Percentiles rank a stretch among this genome's conserved stretches.
phyloP scores from a whole-genome alignment of 139 green algal genomes.

The Limnomonas spitsbergensis region DNA sequence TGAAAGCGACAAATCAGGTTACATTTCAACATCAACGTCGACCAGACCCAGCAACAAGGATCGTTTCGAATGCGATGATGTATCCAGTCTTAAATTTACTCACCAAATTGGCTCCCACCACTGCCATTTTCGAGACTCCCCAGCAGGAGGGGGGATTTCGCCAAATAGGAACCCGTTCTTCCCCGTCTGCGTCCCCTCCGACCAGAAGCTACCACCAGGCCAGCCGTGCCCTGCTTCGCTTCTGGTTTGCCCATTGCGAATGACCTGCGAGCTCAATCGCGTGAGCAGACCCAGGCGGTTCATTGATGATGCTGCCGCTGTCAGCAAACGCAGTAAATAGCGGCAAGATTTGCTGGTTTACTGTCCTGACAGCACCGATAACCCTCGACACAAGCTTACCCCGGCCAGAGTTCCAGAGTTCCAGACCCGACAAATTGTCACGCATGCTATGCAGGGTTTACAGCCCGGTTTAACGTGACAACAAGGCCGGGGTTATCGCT shows the following conservation, averaged over 20 bases:
- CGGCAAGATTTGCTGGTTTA: too few species aligned
- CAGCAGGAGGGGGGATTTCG: constrained; percentile 71
- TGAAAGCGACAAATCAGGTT: constrained; percentile 7
- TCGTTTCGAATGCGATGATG: not conserved
- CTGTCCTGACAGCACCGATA: too few species aligned
- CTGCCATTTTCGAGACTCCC: constrained; percentile 71
- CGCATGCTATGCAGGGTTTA: too few species aligned
- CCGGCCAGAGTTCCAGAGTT: too few species aligned
- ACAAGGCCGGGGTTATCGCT: too few species aligned
- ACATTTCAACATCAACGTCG: not conserved
- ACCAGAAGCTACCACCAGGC: constrained; percentile 67
- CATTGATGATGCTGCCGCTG: too few species aligned
- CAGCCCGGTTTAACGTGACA: too few species aligned
- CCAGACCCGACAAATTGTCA: too few species aligned
- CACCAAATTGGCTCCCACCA: constrained; percentile 85
- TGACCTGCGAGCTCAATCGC: constrained; percentile 4
- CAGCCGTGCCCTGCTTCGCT: constrained; percentile 20
- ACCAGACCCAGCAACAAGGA: not conserved
- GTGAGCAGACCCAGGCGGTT: constrained; percentile 2
- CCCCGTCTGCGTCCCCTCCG: constrained; percentile 68
- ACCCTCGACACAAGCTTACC: too few species aligned
- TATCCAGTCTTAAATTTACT: constrained; percentile 33
- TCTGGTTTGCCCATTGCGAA: not conserved
- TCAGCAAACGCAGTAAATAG: too few species aligned
- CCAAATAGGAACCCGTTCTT: constrained; percentile 76